Conservation (phyloP, 2,329 filamentous ascomycete species). For the Ceratocystis ficicola region DNA sequence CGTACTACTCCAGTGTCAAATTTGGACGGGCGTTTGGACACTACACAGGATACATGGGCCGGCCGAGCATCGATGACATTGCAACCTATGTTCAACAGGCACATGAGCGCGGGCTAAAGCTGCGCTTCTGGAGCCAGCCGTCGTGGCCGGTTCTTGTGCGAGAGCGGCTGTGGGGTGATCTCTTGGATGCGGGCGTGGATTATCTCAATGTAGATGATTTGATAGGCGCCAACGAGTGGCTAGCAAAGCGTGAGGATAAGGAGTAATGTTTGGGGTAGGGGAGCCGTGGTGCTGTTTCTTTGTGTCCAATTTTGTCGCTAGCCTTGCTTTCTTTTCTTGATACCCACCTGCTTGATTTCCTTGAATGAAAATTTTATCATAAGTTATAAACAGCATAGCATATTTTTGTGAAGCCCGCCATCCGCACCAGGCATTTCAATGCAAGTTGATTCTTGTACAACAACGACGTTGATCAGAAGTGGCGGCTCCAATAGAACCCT, state of each 20-base stretch:
- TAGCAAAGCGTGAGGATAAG: background rate
- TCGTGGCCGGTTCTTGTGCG: constrained; percentile 43
- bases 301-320: too few species aligned
- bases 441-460: too few species aligned
- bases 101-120: constrained; percentile 41
- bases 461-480: too few species aligned
- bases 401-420: too few species aligned
- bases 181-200: constrained; percentile 47
- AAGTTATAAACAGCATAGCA: too few species aligned
- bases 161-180: constrained; percentile 44
- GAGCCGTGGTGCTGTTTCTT: too few species aligned
- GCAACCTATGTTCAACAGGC: constrained; percentile 37
- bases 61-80: constrained; percentile 28
- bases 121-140: constrained; percentile 50
- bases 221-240: constrained; percentile 14
- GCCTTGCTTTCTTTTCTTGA: too few species aligned
- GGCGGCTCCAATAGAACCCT: too few species aligned
- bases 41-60: constrained; percentile 40
- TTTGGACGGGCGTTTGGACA: constrained; percentile 44
- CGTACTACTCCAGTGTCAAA: constrained; percentile 52
- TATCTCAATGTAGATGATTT: constrained; percentile 52
- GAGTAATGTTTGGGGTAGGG: background rate
- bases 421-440: too few species aligned
- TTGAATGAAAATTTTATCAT: too few species aligned
- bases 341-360: too few species aligned